phyloP scores from a whole-genome alignment of 2,329 filamentous ascomycete species.

The Phialocephala subalpina region DNA sequence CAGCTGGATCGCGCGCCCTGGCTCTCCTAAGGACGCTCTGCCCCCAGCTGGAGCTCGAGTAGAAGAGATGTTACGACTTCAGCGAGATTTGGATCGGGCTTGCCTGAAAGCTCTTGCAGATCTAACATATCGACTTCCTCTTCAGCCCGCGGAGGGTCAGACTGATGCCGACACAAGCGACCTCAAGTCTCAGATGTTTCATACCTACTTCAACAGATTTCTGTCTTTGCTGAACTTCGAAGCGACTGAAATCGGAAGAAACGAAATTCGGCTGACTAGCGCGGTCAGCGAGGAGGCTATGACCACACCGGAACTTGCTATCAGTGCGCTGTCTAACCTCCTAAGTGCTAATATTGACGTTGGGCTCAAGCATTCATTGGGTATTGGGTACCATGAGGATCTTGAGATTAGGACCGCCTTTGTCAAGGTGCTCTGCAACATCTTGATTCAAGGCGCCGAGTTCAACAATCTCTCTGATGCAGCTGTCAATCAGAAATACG shows the following conservation, averaged over 20 bases:
- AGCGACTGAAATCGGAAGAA: constrained; percentile 51
- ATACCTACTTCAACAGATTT: constrained; percentile 75
- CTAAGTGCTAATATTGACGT: constrained; percentile 77
- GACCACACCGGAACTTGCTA: constrained; percentile 68
- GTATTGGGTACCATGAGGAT: constrained; percentile 76
- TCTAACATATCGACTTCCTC: constrained; percentile 70
- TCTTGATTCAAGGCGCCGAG: constrained; percentile 75
- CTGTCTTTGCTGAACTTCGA: constrained; percentile 71
- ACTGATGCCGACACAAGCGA: constrained; percentile 73
- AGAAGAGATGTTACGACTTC: constrained; percentile 65
- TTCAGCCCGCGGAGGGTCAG: constrained; percentile 71
- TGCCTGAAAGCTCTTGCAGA: constrained; percentile 71
- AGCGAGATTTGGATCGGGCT: constrained; percentile 71
- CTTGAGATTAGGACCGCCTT: constrained; percentile 75
- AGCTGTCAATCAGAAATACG: constrained; percentile 73
- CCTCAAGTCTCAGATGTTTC: constrained; percentile 75
- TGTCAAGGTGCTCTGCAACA: constrained; percentile 74
- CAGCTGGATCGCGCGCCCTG: constrained; percentile 71
- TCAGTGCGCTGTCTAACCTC: constrained; percentile 73
- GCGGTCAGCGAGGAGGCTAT: constrained; percentile 59
- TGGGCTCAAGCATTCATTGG: constrained; percentile 73
- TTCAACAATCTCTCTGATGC: constrained; percentile 74
- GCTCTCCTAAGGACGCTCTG: constrained; percentile 57
- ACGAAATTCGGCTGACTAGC: constrained; percentile 50
- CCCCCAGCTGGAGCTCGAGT: constrained; percentile 52